These are phyloP conservation scores for Inonotus hispidus DNA, from an alignment of 1,284 basidiomycete genomes.

Conservation along the genomic window DNA sequence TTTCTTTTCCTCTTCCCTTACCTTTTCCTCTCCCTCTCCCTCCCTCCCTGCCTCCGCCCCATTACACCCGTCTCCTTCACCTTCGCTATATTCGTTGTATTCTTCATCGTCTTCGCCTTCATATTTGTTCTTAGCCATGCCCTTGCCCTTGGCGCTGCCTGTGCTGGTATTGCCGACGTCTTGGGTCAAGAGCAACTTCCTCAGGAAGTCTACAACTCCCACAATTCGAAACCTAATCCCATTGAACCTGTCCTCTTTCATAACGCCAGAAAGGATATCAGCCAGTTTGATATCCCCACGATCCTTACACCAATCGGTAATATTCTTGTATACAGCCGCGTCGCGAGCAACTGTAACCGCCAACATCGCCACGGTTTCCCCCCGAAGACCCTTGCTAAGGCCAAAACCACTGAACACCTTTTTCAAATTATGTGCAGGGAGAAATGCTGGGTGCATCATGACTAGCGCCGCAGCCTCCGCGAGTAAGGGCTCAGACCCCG, in stretches of 20 bases:
- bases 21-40: too few species aligned
- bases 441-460: constrained; percentile 6
- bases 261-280: too few species aligned
- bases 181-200: background rate
- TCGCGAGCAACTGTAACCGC: background rate
- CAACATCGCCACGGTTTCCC: background rate
- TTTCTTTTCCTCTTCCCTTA: background rate
- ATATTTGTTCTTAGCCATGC: too few species aligned
- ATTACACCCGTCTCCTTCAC: too few species aligned
- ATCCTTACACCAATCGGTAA: background rate
- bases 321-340: background rate
- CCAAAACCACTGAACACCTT: background rate
- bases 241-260: background rate
- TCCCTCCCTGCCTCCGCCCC: too few species aligned
- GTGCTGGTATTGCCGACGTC: too few species aligned
- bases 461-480: background rate
- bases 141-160: too few species aligned
- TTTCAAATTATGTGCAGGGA: background rate
- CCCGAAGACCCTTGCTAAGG: background rate
- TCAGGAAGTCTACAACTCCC: background rate
- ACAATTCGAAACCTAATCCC: background rate
- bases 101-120: too few species aligned
- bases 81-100: too few species aligned
- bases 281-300: background rate
- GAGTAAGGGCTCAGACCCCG: background rate